Conservation (phyloP, 139 green algal species). For the Spirogloea muscicola region DNA sequence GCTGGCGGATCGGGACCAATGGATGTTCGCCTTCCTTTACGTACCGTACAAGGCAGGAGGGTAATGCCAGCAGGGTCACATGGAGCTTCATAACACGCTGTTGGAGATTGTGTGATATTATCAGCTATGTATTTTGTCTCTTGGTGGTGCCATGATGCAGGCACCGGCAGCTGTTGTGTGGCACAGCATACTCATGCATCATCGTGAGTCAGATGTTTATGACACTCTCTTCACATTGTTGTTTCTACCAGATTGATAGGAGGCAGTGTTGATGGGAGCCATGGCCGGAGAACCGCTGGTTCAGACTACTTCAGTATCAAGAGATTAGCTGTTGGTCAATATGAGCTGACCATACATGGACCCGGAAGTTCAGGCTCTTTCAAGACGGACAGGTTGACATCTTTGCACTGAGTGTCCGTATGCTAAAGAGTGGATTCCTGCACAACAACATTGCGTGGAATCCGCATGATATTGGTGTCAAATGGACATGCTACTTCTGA, state of each 20-base stretch:
- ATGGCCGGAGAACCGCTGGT: neutral
- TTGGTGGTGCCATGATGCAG: too few relatives aligned
- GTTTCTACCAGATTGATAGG: neutral
- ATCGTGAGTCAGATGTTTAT: too few relatives aligned
- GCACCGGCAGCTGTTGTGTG: too few relatives aligned
- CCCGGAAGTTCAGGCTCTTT: neutral
- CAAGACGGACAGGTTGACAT: neutral
- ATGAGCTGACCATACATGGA: slow-evolving; percentile 4
- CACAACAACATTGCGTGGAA: too few relatives aligned
- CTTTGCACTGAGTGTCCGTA: neutral
- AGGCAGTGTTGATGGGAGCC: slow-evolving; percentile 1
- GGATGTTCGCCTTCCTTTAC: slow-evolving; percentile 11
- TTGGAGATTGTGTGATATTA: too few relatives aligned
- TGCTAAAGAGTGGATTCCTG: neutral
- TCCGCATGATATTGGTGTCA: too few relatives aligned
- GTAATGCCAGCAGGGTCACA: neutral
- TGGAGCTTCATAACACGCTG: too few relatives aligned
- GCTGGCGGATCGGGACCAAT: neutral
- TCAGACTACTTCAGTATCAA: neutral
- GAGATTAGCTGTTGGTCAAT: neutral
- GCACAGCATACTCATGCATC: too few relatives aligned
- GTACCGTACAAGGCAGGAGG: slow-evolving; percentile 7
- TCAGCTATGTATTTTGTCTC: too few relatives aligned
- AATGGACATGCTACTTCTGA: too few relatives aligned
- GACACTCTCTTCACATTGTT: neutral